Base-by-base conservation (phyloP, 2,329 filamentous ascomycete genomes). In the Aspergillus sp. region DNA sequence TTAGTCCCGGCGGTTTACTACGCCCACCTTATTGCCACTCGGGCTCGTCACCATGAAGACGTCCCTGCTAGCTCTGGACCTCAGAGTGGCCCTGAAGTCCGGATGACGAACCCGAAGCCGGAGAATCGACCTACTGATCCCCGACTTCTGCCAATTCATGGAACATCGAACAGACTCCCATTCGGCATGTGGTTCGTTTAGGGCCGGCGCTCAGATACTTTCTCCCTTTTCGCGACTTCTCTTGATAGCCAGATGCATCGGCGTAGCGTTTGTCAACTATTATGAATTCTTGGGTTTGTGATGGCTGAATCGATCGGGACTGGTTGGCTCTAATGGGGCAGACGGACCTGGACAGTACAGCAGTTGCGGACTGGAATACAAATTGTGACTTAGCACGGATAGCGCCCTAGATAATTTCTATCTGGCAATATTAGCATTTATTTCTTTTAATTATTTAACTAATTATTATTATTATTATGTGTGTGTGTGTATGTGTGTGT, bases 1-100 rank as follows among this genome's bases (percentile, higher is more conserved):
- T 50, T 54, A 64, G 69, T 79, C 54, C 93, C 93, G 0, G 89
- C 93, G 0, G 85, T 97, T 0, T 98, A 98, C 75, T 98, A 98
- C 57, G 89, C 94, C 0, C 93, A 98, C 67, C 70, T 98, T 52
- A 89, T 90, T 32, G 85, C 88, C 6, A 81, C 82, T 48, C 86
- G 93, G 43, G 88, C 87, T 19, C 82, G 82, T 45, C 74, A 82
- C 3, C 93, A 98, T 54, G 83, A 91, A 58, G 73, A 77, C 51
- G 60, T 71, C 7, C 56, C 65, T 10, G 60, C 65, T 7, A 62
- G 60, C 38, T 60, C 58, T n/a, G 68, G 69, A 12, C 68, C 67
- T 32, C 67, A 67, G 49, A 66, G 63, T 43, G 69, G 70, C 4
- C 57, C 63, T 2, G 59, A 63, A 12, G 61, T 64, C 48, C 69